These are phyloP conservation scores for Discostella stelligeroides DNA, from an alignment of 108 stramenopile species.

Conservation along the genomic window DNA sequence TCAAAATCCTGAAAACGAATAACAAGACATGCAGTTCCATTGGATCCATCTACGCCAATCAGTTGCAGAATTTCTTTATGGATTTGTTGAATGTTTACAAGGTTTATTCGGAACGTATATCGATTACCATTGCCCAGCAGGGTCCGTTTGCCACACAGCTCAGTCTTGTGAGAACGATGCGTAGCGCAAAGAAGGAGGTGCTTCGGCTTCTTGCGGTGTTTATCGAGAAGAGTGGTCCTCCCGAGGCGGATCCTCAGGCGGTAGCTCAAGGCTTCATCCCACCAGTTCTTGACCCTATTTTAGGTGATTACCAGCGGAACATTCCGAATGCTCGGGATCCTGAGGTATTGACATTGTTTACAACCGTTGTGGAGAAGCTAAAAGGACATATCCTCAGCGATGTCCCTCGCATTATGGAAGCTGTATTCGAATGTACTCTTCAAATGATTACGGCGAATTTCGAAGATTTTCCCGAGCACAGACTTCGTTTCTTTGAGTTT, in stretches of 20 bases:
- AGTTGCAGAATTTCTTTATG: conserved; percentile 93
- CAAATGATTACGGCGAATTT: conserved; percentile 99
- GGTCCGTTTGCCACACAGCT: conserved; percentile 90
- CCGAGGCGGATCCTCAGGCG: conserved; percentile 88
- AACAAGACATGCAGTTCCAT: conserved; percentile 88
- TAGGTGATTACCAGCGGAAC: conserved; percentile 94
- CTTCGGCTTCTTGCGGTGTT: conserved; percentile 91
- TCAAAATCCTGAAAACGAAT: conserved; percentile 96
- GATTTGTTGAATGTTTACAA: conserved; percentile 99
- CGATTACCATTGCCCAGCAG: conserved; percentile 86
- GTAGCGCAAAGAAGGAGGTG: conserved; percentile 96
- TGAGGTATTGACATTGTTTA: conserved; percentile 93
- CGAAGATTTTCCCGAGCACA: conserved; percentile 98
- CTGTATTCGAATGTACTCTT: conserved; percentile 97
- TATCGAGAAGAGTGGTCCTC: conserved; percentile 93
- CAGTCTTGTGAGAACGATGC: conserved; percentile 91
- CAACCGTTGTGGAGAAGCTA: conserved; percentile 91
- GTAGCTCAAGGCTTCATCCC: conserved; percentile 95
- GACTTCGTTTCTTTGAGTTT: conserved; percentile 96
- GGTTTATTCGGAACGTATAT: conserved; percentile 95
- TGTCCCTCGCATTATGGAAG: conserved; percentile 96
- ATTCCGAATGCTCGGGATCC: conserved; percentile 94
- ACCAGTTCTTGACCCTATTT: conserved; percentile 94
- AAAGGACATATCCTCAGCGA: conserved; percentile 82
- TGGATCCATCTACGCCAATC: conserved; percentile 93